A percentile compares a stretch with the other conserved stretches of the same genome.
Evolutionary conservation across 441 rosid genomes (phyloP).

Genomic region (California macrophylla): DNA sequence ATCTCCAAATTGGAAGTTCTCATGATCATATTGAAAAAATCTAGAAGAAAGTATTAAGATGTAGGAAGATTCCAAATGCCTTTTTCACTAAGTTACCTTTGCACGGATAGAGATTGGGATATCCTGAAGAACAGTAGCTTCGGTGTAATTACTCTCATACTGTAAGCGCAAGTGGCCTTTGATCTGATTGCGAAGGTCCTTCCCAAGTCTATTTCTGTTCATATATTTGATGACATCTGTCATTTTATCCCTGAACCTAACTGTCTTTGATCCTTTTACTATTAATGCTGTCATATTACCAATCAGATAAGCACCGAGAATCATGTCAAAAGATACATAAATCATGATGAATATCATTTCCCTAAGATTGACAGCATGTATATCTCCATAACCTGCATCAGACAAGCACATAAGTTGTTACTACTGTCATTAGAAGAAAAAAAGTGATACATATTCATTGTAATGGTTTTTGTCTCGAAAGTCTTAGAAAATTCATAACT

Average conservation of each 20-base stretch:
- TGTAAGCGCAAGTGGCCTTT: constrained; percentile 73
- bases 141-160: constrained; percentile 78
- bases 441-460: not conserved
- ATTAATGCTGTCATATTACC: constrained; percentile 97
- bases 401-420: constrained; percentile 1
- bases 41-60: not conserved
- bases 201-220: constrained; percentile 73
- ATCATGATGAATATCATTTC: constrained; percentile 95
- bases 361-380: constrained; percentile 89
- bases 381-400: constrained; percentile 81
- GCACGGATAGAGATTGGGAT: constrained; percentile 85
- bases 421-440: not conserved
- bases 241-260: constrained; percentile 88
- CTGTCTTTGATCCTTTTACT: constrained; percentile 96
- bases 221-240: constrained; percentile 67
- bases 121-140: constrained; percentile 70
- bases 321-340: constrained; percentile 89
- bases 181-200: constrained; percentile 64
- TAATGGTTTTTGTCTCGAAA: not conserved
- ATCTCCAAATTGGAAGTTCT: not conserved
- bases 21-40: not conserved
- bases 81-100: constrained; percentile 40
- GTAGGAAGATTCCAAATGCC: not conserved
- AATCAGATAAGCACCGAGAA: constrained; percentile 86
- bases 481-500: not conserved